These are phyloP conservation scores for Endoconidiophora laricicola DNA, from an alignment of 2,329 filamentous ascomycete species.

Conservation along the genomic window DNA sequence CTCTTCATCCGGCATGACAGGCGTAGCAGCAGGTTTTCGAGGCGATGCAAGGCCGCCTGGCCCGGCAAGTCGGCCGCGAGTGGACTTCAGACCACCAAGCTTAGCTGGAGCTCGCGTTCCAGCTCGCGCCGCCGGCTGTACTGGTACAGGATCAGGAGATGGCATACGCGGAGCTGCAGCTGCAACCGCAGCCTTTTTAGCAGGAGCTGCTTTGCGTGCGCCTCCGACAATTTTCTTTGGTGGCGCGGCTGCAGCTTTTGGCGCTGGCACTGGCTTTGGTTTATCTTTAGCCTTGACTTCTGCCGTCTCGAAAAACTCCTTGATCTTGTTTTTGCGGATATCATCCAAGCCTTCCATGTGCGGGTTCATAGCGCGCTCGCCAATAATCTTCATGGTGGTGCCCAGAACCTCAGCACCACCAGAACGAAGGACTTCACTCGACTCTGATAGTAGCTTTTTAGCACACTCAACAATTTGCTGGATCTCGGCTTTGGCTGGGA, in stretches of 20 bases:
- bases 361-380: slow-evolving; percentile 85
- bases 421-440: slow-evolving; percentile 67
- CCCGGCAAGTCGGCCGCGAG: slow-evolving; percentile 37
- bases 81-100: slow-evolving; percentile 41
- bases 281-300: slow-evolving; percentile 41
- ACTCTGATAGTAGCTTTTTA: slow-evolving; percentile 82
- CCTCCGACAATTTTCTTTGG: slow-evolving; percentile 32
- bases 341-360: slow-evolving; percentile 88
- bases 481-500: slow-evolving; percentile 71
- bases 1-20: slow-evolving; percentile 41
- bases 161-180: slow-evolving; percentile 21
- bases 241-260: slow-evolving; percentile 36
- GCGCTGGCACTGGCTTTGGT: slow-evolving; percentile 73
- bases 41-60: slow-evolving; percentile 36
- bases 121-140: slow-evolving; percentile 41
- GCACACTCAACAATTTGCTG: slow-evolving; percentile 70
- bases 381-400: slow-evolving; percentile 96
- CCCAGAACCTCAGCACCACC: slow-evolving; percentile 85
- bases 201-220: slow-evolving; percentile 20
- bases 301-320: slow-evolving; percentile 64
- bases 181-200: slow-evolving; percentile 28
- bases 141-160: slow-evolving; percentile 20
- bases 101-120: slow-evolving; percentile 38
- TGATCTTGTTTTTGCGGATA: slow-evolving; percentile 88
- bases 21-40: slow-evolving; percentile 29